Evolutionary conservation across 139 green algal species (phyloP), one percentile per base, ranked within the genome.

Genomic region (Micractinium conductrix): DNA sequence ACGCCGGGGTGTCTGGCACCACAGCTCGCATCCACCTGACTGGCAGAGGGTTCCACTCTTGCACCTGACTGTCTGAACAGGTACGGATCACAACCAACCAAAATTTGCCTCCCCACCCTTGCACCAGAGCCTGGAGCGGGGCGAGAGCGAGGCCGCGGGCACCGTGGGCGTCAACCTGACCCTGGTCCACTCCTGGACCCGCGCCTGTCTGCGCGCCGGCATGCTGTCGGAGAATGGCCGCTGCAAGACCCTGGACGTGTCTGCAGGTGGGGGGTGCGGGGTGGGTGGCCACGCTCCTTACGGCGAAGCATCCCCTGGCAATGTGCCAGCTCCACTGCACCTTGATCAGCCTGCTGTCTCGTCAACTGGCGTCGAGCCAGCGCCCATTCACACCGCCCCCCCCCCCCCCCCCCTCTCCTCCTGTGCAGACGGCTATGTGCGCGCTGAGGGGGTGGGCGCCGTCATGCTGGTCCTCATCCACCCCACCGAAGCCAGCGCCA

Each of bases 231-330:
- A 89, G 5, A 93, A 96, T 28, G 95, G 94, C 17, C 88, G 94
- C 65, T 98, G 95, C 89, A 98, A 98, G 87, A 98, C 95, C 6
- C 87, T 98, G 35, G 95, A 98, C 73, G 90, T 90, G 4, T 83
- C 79, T 3, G 90, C 90, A 63, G 89, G 84, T 85, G 90, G 87
- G 8, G 78, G 84, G 0, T 90, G 26, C 42, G 74, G 35, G 40
- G 73, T 2, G 22, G 60, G 14, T 33, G 21, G 48, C 48, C 48
- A 58, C 12, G 48, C 14, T 58, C 14, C 12, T 10, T 58, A 58
- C 12, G 12, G 48, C 12, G 48, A 58, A 58, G 48, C 48, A 58
- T 58, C 48, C 16, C 48, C n/a, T n/a, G n/a, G n/a, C n/a, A n/a
- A n/a, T n/a, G n/a, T n/a, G n/a, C n/a, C n/a, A n/a, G n/a, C n/a